Evolutionary conservation across 1,284 basidiomycete species (phyloP).

Genomic region (Cerrena zonata): DNA sequence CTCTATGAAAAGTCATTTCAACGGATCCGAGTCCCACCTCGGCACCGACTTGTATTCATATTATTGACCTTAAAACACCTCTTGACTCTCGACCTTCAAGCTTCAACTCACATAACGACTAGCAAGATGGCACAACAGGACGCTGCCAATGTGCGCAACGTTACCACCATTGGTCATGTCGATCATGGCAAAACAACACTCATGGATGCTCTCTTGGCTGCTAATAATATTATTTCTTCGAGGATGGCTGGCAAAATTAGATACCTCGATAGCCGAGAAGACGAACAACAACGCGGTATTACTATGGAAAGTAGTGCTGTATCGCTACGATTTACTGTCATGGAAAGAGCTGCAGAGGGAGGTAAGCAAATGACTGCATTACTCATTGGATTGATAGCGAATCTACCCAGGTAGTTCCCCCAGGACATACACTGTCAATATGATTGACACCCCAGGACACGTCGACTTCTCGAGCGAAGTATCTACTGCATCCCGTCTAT

Average conservation of each 20-base stretch:
- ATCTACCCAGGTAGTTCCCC: conserved; percentile 43
- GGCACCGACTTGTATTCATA: no score
- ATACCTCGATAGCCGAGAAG: conserved; percentile 92
- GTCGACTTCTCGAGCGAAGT: conserved; percentile 98
- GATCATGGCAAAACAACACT: conserved; percentile 94
- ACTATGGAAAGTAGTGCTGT: conserved; percentile 98
- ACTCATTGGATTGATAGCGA: conserved; percentile 18
- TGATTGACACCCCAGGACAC: conserved; percentile 98
- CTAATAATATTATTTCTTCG: conserved; percentile 95
- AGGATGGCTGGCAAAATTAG: conserved; percentile 94
- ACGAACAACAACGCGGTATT: conserved; percentile 96
- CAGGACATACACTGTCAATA: conserved; percentile 78
- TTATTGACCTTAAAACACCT: no score
- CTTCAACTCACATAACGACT: no score
- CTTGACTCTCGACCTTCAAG: no score
- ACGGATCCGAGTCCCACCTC: no score
- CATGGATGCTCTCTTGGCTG: conserved; percentile 91
- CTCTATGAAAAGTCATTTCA: no score
- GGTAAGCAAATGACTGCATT: conserved; percentile 27
- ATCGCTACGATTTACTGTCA: conserved; percentile 77
- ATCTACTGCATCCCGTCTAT: conserved; percentile 87
- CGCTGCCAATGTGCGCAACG: conserved; percentile 60
- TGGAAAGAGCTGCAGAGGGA: conserved; percentile 45
- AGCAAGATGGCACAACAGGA: conserved; percentile 35
- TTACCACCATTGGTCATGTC: conserved; percentile 79